Conservation (phyloP, 2,329 filamentous ascomycete genomes). For the Lachnellula occidentalis region DNA sequence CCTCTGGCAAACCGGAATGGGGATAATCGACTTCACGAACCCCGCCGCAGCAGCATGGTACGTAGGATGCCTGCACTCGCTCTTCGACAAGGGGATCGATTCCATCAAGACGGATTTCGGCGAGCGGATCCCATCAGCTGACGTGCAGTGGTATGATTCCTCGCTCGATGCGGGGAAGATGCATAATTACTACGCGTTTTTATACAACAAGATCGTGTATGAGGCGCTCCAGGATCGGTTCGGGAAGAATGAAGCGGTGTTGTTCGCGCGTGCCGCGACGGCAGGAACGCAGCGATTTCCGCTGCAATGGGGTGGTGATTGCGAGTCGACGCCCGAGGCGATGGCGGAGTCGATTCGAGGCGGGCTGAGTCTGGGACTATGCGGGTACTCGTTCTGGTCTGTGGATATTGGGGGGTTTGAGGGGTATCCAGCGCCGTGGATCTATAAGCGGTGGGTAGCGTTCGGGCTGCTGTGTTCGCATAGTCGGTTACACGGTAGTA, state of each 20-base stretch:
- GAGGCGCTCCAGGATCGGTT: constrained; percentile 44
- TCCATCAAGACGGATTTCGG: constrained; percentile 61
- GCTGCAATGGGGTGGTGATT: constrained; percentile 57
- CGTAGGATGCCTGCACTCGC: constrained; percentile 42
- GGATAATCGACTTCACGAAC: constrained; percentile 58
- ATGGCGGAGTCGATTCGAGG: constrained; percentile 58
- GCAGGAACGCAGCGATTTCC: constrained; percentile 56
- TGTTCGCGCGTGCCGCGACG: constrained; percentile 54
- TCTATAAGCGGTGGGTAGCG: constrained; percentile 61
- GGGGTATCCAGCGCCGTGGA: constrained; percentile 49
- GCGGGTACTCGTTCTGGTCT: constrained; percentile 55
- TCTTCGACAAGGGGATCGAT: constrained; percentile 56
- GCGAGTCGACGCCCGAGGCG: constrained; percentile 56
- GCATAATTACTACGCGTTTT: constrained; percentile 59
- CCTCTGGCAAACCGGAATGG: constrained; percentile 60
- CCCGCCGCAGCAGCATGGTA: constrained; percentile 54
- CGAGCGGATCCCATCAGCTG: constrained; percentile 52
- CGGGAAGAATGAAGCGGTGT: constrained; percentile 45
- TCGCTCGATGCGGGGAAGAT: constrained; percentile 47
- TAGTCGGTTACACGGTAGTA: constrained; percentile 53
- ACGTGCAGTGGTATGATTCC: constrained; percentile 49
- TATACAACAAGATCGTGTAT: constrained; percentile 57
- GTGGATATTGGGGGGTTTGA: constrained; percentile 61
- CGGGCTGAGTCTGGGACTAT: constrained; percentile 50
- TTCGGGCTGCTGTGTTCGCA: constrained; percentile 58